These are phyloP conservation scores for Suillus hirtellus DNA, from an alignment of 768 basidiomycete genomes.

Conservation along the genomic window DNA sequence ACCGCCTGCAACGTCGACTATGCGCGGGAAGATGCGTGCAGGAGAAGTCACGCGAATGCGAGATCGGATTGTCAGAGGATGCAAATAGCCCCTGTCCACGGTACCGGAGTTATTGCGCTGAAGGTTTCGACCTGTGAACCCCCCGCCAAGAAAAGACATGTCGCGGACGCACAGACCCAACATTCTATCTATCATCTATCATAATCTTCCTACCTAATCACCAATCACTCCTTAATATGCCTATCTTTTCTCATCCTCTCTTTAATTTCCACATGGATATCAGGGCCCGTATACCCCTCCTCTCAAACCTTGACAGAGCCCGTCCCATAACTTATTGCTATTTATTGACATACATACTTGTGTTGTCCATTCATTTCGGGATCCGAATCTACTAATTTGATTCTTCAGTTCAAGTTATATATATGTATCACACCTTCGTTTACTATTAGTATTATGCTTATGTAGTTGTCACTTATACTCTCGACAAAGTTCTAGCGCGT, in stretches of 20 bases:
- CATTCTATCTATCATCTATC: background rate
- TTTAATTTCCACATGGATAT: background rate
- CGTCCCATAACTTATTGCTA: background rate
- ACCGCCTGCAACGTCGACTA: slow-evolving; percentile 32
- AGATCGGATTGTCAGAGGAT: slow-evolving; percentile 26
- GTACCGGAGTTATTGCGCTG: slow-evolving; percentile 24
- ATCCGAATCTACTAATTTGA: background rate
- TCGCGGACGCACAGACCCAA: slow-evolving; percentile 21
- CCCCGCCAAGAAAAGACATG: slow-evolving; percentile 32
- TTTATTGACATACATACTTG: background rate
- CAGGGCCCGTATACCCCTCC: background rate
- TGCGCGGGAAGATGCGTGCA: slow-evolving; percentile 34
- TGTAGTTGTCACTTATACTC: background rate
- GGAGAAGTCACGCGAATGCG: slow-evolving; percentile 30
- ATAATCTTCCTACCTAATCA: background rate
- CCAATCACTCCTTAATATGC: background rate
- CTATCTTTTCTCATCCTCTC: background rate
- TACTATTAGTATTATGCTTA: background rate
- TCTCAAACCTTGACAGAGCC: background rate
- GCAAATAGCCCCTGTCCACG: slow-evolving; percentile 3
- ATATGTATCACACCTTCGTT: background rate
- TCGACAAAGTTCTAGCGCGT: background rate
- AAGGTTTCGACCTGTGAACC: slow-evolving; percentile 24
- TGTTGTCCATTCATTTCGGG: background rate
- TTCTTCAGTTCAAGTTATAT: background rate